Evolutionary conservation across 1,284 basidiomycete species (phyloP).

Genomic region (Trametes hirsuta): DNA sequence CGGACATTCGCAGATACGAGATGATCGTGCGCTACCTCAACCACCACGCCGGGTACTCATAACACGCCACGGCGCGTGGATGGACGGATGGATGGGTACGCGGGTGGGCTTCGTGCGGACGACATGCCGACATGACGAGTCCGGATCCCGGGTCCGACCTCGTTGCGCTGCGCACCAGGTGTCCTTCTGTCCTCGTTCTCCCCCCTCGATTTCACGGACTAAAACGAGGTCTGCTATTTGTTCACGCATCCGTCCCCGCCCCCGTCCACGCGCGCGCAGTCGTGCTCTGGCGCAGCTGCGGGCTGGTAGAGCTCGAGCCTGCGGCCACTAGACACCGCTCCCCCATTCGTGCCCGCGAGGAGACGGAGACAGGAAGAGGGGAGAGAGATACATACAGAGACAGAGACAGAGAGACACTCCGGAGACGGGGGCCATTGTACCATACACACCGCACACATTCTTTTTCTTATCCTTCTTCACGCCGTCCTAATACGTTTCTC

Average conservation of each 20-base stretch:
- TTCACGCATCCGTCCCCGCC: no score
- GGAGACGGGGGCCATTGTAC: conserved; percentile 23
- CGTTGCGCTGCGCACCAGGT: no score
- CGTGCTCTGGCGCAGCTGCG: no score
- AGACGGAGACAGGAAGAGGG: not conserved
- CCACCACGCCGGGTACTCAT: conserved; percentile 22
- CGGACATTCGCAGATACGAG: conserved; percentile 53
- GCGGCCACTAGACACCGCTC: no score
- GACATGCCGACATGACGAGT: not conserved
- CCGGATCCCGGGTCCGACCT: no score
- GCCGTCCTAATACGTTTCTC: conserved; percentile 14
- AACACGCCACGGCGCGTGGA: conserved; percentile 4
- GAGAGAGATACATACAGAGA: not conserved
- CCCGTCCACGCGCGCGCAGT: no score
- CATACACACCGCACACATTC: conserved; percentile 28
- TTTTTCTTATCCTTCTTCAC: conserved; percentile 14
- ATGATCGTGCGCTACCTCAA: conserved; percentile 65
- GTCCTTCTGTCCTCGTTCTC: no score
- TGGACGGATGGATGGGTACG: not conserved
- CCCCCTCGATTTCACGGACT: no score
- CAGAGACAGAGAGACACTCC: not conserved
- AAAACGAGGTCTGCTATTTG: no score
- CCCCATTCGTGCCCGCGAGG: no score
- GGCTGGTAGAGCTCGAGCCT: no score
- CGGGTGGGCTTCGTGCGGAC: not conserved